phyloP scores from a whole-genome alignment of 2,329 filamentous ascomycete genomes.

The Pseudogymnoascus sp. region DNA sequence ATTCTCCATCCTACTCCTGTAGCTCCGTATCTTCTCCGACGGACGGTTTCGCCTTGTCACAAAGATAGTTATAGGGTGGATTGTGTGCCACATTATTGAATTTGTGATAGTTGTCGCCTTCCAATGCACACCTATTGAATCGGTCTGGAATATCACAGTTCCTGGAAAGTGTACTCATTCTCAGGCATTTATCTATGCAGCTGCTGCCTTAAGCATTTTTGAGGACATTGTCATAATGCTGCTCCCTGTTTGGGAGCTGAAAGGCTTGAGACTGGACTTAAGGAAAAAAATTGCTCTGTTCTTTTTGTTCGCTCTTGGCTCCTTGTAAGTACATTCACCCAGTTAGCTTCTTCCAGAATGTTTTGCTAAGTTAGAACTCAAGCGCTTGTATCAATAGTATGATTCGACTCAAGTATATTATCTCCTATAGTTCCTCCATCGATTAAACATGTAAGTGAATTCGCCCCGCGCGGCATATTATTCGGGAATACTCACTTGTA shows the following conservation, averaged over 20 bases:
- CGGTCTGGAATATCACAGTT: slow-evolving; percentile 13
- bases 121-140: slow-evolving; percentile 17
- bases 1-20: slow-evolving; percentile 17
- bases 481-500: slow-evolving; percentile 17
- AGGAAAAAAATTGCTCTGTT: slow-evolving; percentile 60
- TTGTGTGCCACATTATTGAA: slow-evolving; percentile 6
- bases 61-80: slow-evolving; percentile 11
- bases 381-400: slow-evolving; percentile 45
- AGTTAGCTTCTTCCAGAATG: neutral
- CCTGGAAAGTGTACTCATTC: slow-evolving; percentile 46
- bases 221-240: slow-evolving; percentile 60
- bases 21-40: slow-evolving; percentile 15
- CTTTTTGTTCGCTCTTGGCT: slow-evolving; percentile 57
- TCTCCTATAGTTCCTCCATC: slow-evolving; percentile 13
- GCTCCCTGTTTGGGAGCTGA: too few species aligned
- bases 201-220: slow-evolving; percentile 58
- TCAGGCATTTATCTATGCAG: slow-evolving; percentile 56
- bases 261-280: slow-evolving; percentile 50
- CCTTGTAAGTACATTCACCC: slow-evolving; percentile 43
- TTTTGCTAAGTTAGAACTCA: slow-evolving; percentile 8
- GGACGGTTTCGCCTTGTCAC: slow-evolving; percentile 8
- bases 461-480: slow-evolving; percentile 35
- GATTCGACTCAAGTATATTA: slow-evolving; percentile 55
- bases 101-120: slow-evolving; percentile 13
- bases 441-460: slow-evolving; percentile 18